A percentile compares a stretch with the other conserved stretches of the same genome.
phyloP scores from a whole-genome alignment of 345 rosid genomes.

The Eucalyptus grandis region DNA sequence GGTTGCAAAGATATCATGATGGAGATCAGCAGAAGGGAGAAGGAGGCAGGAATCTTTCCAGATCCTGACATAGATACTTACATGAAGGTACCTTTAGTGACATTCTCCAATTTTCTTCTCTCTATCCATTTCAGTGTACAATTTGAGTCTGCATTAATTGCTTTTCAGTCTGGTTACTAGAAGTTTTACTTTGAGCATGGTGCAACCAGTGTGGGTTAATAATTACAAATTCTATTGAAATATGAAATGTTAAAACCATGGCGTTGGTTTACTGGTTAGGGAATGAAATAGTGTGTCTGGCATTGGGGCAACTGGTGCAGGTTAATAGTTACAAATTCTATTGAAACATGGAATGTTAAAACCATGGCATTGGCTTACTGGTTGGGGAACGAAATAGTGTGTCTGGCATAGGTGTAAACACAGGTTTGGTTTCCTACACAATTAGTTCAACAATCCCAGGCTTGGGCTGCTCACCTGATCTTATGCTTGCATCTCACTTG shows the following conservation, averaged over 20 bases:
- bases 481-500: neutral
- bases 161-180: neutral
- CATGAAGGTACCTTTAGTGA: slow-evolving; percentile 21
- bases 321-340: neutral
- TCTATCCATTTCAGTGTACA: neutral
- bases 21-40: slow-evolving; percentile 36
- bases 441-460: neutral
- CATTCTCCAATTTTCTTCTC: neutral
- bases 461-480: neutral
- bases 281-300: neutral
- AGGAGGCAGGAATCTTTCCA: slow-evolving; percentile 26
- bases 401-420: neutral
- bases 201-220: neutral
- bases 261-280: neutral
- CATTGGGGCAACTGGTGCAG: neutral
- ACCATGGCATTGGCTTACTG: neutral
- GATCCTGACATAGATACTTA: slow-evolving; percentile 30
- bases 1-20: slow-evolving; percentile 11
- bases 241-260: neutral
- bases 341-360: neutral
- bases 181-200: neutral
- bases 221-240: neutral
- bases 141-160: neutral
- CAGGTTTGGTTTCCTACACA: neutral
- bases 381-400: neutral